These are phyloP conservation scores for Solanum verrucosum DNA, from an alignment of 257 asterid species.

Conservation along the genomic window DNA sequence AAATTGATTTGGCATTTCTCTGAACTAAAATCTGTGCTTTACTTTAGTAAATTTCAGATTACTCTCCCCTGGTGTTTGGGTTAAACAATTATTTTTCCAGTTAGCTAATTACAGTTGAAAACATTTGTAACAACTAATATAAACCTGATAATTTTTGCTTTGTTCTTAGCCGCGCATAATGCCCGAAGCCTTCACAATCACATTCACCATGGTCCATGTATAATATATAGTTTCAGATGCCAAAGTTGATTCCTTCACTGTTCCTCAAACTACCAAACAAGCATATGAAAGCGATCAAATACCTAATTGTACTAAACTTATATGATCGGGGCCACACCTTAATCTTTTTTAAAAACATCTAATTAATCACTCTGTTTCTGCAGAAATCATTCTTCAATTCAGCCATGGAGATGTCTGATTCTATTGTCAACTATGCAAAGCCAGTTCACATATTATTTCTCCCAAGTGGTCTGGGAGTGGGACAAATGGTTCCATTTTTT, in stretches of 20 bases:
- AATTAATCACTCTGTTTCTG: background rate
- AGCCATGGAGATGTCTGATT: background rate
- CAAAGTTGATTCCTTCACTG: conserved; percentile 8
- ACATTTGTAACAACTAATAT: no score
- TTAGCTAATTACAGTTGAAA: no score
- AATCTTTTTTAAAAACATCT: background rate
- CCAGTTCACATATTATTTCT: conserved; percentile 18
- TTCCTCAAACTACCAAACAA: conserved; percentile 13
- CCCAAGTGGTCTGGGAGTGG: conserved; percentile 23
- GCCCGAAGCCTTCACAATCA: background rate
- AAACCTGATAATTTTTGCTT: no score
- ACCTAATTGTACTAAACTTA: background rate
- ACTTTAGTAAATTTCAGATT: no score
- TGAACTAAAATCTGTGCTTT: no score
- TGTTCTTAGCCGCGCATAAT: no score
- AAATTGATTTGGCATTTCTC: background rate
- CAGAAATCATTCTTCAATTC: background rate
- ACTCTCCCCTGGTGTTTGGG: no score
- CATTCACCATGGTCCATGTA: background rate
- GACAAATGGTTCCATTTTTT: conserved; percentile 13
- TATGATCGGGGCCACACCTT: background rate
- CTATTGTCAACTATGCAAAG: background rate
- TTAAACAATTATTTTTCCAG: no score
- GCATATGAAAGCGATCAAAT: background rate
- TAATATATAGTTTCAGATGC: background rate